These are phyloP conservation scores for Paraconiothyrium brasiliense DNA, from an alignment of 2,329 filamentous ascomycete genomes.

Conservation along the genomic window DNA sequence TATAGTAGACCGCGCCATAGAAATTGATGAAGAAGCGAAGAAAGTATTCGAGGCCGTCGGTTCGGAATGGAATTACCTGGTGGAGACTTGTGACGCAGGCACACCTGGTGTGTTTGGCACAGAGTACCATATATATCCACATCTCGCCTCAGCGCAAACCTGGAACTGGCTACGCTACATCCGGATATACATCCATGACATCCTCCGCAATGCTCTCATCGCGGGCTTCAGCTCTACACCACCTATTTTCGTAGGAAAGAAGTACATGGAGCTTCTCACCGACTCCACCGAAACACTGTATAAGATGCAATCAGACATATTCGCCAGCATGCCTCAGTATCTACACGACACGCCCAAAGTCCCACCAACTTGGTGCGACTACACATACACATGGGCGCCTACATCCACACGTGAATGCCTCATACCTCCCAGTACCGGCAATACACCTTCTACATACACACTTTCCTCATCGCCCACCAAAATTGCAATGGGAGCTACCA, in stretches of 20 bases:
- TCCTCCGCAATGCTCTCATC: slow-evolving; percentile 44
- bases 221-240: slow-evolving; percentile 36
- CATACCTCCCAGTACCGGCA: background rate
- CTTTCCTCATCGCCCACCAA: background rate
- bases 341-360: slow-evolving; percentile 42
- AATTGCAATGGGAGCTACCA: background rate
- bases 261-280: slow-evolving; percentile 34
- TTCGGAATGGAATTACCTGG: slow-evolving; percentile 36
- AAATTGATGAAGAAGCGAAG: slow-evolving; percentile 33
- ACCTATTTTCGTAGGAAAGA: slow-evolving; percentile 32
- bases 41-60: slow-evolving; percentile 31
- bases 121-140: slow-evolving; percentile 45
- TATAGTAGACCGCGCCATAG: slow-evolving; percentile 38
- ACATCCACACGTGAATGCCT: background rate
- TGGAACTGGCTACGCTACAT: slow-evolving; percentile 49
- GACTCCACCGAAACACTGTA: slow-evolving; percentile 36
- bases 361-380: slow-evolving; percentile 11
- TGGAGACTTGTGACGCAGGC: slow-evolving; percentile 23
- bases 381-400: background rate
- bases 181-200: slow-evolving; percentile 46
- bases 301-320: slow-evolving; percentile 41
- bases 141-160: slow-evolving; percentile 36
- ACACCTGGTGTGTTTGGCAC: slow-evolving; percentile 34
- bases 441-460: slow-evolving; percentile 3
- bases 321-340: slow-evolving; percentile 48